phyloP scores from a whole-genome alignment of 306 rosid species.

The Prunus mume region DNA sequence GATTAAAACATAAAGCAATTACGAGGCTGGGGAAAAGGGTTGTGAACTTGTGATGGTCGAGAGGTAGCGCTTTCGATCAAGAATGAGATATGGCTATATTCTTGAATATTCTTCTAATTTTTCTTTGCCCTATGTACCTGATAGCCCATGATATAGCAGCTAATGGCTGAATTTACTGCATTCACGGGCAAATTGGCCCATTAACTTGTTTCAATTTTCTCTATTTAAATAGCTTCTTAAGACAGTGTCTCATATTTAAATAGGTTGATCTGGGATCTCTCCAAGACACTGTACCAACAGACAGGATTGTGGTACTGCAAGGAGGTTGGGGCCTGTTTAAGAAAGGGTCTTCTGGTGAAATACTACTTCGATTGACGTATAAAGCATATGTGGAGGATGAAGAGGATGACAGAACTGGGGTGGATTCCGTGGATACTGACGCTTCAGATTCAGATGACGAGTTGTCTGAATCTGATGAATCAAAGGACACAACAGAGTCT shows the following conservation, averaged over 20 bases:
- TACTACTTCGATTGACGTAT: slow-evolving; percentile 86
- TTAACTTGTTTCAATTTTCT: not conserved
- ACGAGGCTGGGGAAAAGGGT: not conserved
- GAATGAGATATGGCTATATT: slow-evolving; percentile 5
- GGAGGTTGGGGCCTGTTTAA: slow-evolving; percentile 81
- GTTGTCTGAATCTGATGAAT: slow-evolving; percentile 65
- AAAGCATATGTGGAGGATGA: slow-evolving; percentile 99
- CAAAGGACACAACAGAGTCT: slow-evolving; percentile 33
- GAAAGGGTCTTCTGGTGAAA: slow-evolving; percentile 80
- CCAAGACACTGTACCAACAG: slow-evolving; percentile 98
- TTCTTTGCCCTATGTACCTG: not conserved
- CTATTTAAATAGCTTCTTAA: slow-evolving; percentile 12
- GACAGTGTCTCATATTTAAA: slow-evolving; percentile 11
- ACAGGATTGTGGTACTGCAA: slow-evolving; percentile 70
- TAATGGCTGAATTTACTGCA: not conserved
- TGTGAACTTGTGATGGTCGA: not conserved
- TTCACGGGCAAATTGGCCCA: not conserved
- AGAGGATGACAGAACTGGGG: slow-evolving; percentile 71
- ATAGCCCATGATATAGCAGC: not conserved
- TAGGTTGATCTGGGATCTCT: slow-evolving; percentile 92
- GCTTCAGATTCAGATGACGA: slow-evolving; percentile 87
- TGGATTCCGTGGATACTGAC: slow-evolving; percentile 50
- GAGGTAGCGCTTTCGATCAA: not conserved
- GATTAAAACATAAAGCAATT: not conserved
- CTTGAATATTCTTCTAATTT: not conserved